A percentile compares a stretch with the other conserved stretches of the same genome.
These are phyloP conservation scores for Macrophomina pseudophaseolina DNA, from an alignment of 2,329 filamentous ascomycete genomes.

Conservation along the genomic window DNA sequence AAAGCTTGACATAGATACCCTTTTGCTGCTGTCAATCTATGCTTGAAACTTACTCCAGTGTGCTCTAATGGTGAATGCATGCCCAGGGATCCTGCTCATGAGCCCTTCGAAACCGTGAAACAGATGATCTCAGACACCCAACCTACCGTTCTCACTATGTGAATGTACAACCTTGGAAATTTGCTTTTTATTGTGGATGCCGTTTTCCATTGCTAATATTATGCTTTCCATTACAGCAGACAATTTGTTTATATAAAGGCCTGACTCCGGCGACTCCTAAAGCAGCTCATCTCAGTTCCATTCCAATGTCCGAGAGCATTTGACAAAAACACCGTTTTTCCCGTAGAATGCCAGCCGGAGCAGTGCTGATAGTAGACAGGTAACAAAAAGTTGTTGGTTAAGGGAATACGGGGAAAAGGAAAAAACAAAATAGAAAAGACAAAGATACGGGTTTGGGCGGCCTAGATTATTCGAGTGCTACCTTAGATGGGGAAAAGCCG, in stretches of 20 bases:
- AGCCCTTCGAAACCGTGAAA: too few species aligned
- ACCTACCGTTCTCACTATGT: background rate
- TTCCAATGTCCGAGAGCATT: constrained; percentile 14
- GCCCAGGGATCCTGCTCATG: background rate
- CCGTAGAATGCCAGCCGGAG: constrained; percentile 22
- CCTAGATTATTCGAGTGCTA: constrained; percentile 12
- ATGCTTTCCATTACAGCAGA: constrained; percentile 23
- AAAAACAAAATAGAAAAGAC: background rate
- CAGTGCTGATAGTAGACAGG: constrained; percentile 19
- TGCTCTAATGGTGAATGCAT: background rate
- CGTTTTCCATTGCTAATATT: constrained; percentile 22
- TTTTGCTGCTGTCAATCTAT: constrained; percentile 23
- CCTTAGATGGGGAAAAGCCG: constrained; percentile 15
- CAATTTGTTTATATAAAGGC: constrained; percentile 25
- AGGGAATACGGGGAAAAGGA: background rate
- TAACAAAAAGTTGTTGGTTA: constrained; percentile 6
- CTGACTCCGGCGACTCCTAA: constrained; percentile 24
- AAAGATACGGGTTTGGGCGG: constrained; percentile 1
- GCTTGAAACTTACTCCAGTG: background rate
- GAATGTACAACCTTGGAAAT: background rate
- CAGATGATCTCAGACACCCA: background rate
- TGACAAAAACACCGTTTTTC: constrained; percentile 20
- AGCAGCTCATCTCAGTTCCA: constrained; percentile 23
- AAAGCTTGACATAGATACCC: constrained; percentile 25
- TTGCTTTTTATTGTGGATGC: constrained; percentile 1